Evolutionary conservation across 2,329 filamentous ascomycete genomes (phyloP).

Genomic region (Aspergillus sp.): DNA sequence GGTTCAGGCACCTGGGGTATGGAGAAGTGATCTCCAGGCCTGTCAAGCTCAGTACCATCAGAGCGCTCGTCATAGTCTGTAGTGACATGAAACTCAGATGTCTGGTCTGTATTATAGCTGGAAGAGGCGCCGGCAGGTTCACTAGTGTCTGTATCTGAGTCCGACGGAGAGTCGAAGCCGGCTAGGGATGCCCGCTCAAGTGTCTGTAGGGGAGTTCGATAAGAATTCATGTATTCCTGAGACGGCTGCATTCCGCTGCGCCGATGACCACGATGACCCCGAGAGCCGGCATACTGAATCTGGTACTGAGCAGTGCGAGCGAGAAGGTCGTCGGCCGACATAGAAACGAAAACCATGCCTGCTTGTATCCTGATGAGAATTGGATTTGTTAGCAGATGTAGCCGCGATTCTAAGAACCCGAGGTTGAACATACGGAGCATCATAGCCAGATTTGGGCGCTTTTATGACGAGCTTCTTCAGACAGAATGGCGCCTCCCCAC

Average conservation of each 20-base stretch:
- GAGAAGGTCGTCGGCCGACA: slow-evolving; percentile 76
- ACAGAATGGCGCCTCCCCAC: slow-evolving; percentile 76
- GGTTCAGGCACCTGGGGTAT: slow-evolving; percentile 24
- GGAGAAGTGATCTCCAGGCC: slow-evolving; percentile 27
- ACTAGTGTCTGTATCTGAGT: slow-evolving; percentile 24
- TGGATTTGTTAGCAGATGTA: slow-evolving; percentile 32
- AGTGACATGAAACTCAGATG: slow-evolving; percentile 35
- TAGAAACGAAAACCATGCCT: slow-evolving; percentile 88
- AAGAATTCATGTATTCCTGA: slow-evolving; percentile 40
- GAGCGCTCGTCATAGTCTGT: slow-evolving; percentile 39
- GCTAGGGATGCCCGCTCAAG: slow-evolving; percentile 29
- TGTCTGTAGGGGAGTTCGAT: slow-evolving; percentile 36
- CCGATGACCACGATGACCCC: slow-evolving; percentile 28
- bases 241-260: slow-evolving; percentile 35
- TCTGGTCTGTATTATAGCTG: slow-evolving; percentile 16
- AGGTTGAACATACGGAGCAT: slow-evolving; percentile 69
- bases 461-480: slow-evolving; percentile 86
- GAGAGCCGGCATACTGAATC: slow-evolving; percentile 59
- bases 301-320: slow-evolving; percentile 72
- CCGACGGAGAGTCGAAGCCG: slow-evolving; percentile 23
- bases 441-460: slow-evolving; percentile 76
- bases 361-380: slow-evolving; percentile 70
- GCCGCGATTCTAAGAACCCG: not conserved
- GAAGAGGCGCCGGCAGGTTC: slow-evolving; percentile 11
- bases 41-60: slow-evolving; percentile 37